Evolutionary conservation across 2,329 filamentous ascomycete genomes (phyloP).

Genomic region (Blastomyces gilchristii): DNA sequence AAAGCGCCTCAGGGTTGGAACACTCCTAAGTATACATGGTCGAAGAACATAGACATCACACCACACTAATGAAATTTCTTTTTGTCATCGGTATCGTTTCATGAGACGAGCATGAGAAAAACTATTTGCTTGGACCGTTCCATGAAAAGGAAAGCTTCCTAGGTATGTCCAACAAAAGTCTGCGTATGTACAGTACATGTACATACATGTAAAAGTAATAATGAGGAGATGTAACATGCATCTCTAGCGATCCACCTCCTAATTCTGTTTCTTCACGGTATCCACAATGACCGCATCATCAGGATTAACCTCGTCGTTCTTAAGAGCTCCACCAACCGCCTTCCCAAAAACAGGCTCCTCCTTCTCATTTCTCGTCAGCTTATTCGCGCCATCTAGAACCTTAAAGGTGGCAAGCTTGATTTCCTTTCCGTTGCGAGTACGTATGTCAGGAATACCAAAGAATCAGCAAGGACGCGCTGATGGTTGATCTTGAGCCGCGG

Average conservation of each 20-base stretch:
- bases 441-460: constrained; percentile 53
- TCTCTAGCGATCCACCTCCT: background rate
- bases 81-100: background rate
- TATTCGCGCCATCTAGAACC: constrained; percentile 5
- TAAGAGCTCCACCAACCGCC: constrained; percentile 4
- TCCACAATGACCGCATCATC: background rate
- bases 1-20: background rate
- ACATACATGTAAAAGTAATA: background rate
- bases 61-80: background rate
- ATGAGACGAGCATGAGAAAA: background rate
- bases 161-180: background rate
- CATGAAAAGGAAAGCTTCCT: background rate
- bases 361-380: constrained; percentile 5
- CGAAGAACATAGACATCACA: background rate
- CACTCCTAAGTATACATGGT: background rate
- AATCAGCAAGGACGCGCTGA: constrained; percentile 49
- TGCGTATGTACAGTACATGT: background rate
- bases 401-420: constrained; percentile 57
- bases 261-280: constrained; percentile 1
- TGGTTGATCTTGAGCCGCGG: constrained; percentile 53
- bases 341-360: constrained; percentile 1
- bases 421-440: constrained; percentile 52
- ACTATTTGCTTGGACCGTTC: background rate
- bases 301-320: constrained; percentile 2
- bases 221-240: background rate